Percentiles rank a stretch among this genome's conserved stretches.
Conservation (phyloP, 768 basidiomycete species). For the Bullera alba region DNA sequence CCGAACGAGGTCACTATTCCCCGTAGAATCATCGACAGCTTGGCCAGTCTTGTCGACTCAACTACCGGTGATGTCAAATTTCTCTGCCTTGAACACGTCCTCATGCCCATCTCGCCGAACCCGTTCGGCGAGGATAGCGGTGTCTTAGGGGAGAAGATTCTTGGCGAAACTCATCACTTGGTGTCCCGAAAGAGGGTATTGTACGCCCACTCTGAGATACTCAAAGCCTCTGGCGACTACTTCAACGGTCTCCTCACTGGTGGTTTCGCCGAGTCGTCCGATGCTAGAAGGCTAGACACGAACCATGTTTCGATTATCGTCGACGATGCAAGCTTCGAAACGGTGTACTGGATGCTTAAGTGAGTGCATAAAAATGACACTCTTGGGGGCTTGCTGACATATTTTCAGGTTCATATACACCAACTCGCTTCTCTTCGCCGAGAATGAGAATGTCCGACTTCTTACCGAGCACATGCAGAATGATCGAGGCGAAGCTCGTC, state of each 20-base stretch:
- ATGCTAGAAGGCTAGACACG: constrained; percentile 50
- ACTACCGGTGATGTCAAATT: constrained; percentile 73
- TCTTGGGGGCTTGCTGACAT: background rate
- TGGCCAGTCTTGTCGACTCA: constrained; percentile 63
- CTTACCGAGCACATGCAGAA: constrained; percentile 64
- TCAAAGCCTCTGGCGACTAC: constrained; percentile 67
- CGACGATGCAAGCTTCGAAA: constrained; percentile 70
- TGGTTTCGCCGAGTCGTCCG: constrained; percentile 58
- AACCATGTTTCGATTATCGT: constrained; percentile 61
- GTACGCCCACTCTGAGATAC: constrained; percentile 72
- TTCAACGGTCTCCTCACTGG: constrained; percentile 68
- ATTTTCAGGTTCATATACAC: constrained; percentile 53
- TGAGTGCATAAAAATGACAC: constrained; percentile 42
- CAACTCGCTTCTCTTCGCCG: constrained; percentile 65
- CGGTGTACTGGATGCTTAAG: constrained; percentile 71
- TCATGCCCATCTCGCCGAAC: constrained; percentile 14
- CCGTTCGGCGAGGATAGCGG: constrained; percentile 24
- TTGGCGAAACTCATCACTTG: constrained; percentile 46
- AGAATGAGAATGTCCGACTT: constrained; percentile 60
- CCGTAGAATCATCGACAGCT: constrained; percentile 59
- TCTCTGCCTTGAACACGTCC: constrained; percentile 58
- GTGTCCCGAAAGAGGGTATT: constrained; percentile 63
- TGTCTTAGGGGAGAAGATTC: constrained; percentile 48
- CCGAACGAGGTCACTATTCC: constrained; percentile 63
- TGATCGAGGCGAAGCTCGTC: constrained; percentile 55